Conservation (phyloP, 331 rosid genomes). For the Erythrophleum ivorense region DNA sequence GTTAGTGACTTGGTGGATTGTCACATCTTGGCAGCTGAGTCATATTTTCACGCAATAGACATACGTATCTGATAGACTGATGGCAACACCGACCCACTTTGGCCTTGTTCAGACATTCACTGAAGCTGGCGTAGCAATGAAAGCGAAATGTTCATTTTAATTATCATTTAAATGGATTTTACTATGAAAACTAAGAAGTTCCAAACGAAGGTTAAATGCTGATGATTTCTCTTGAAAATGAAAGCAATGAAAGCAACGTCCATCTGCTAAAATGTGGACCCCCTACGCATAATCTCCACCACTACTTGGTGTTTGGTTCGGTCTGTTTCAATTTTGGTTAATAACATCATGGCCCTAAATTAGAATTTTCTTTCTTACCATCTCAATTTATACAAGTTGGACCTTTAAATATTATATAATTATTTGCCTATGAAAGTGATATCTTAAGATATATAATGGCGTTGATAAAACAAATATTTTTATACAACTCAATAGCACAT, state of each 20-base stretch:
- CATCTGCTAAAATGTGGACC: background rate
- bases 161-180: background rate
- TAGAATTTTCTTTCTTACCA: background rate
- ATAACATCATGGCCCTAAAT: background rate
- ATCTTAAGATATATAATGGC: background rate
- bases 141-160: background rate
- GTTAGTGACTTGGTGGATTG: slow-evolving; percentile 12
- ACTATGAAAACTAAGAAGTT: background rate
- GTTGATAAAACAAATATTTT: background rate
- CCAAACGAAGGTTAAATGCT: background rate
- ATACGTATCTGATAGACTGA: background rate
- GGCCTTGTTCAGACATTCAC: background rate
- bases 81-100: slow-evolving; percentile 5
- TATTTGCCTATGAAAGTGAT: background rate
- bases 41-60: background rate
- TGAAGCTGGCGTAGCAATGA: background rate
- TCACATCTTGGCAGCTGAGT: slow-evolving; percentile 34
- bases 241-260: background rate
- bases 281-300: background rate
- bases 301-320: slow-evolving; percentile 4
- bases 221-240: background rate
- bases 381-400: too few relatives aligned
- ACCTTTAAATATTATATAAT: background rate
- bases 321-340: slow-evolving; percentile 12
- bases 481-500: background rate